Evolutionary conservation across 129 eudicot species (phyloP).

Genomic region (Pittosporum tobira): DNA sequence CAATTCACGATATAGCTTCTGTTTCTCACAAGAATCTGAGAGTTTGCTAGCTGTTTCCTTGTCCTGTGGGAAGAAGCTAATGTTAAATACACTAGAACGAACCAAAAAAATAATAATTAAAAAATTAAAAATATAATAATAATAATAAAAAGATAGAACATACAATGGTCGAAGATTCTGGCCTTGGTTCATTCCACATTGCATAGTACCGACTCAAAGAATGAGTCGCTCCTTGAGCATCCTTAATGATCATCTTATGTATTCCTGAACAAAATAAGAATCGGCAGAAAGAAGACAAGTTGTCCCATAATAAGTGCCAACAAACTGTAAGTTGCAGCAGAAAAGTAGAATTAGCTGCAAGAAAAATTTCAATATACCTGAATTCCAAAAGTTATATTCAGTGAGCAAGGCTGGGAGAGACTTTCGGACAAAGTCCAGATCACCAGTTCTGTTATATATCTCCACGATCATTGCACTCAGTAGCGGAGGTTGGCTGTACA

Average conservation of each 20-base stretch:
- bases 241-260: conserved; percentile 63
- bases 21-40: too few species aligned
- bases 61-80: too few species aligned
- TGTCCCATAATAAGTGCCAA: neutral
- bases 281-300: neutral
- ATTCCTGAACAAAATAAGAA: conserved; percentile 35
- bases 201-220: conserved; percentile 81
- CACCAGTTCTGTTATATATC: conserved; percentile 51
- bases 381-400: conserved; percentile 79
- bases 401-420: conserved; percentile 70
- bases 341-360: neutral
- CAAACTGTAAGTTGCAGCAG: neutral
- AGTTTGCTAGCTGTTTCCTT: too few species aligned
- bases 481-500: conserved; percentile 85
- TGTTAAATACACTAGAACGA: too few species aligned
- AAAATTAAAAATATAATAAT: too few species aligned
- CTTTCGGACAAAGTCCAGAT: conserved; percentile 42
- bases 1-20: too few species aligned
- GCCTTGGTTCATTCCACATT: conserved; percentile 90
- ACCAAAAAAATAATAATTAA: too few species aligned
- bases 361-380: conserved; percentile 30
- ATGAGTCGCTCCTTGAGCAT: conserved; percentile 45
- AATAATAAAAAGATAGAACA: conserved; percentile 20
- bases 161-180: conserved; percentile 85
- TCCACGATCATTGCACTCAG: conserved; percentile 85